Evolutionary conservation across 306 rosid genomes (phyloP), one percentile per base, ranked within the genome.

Genomic region (Clitoria ternatea): DNA sequence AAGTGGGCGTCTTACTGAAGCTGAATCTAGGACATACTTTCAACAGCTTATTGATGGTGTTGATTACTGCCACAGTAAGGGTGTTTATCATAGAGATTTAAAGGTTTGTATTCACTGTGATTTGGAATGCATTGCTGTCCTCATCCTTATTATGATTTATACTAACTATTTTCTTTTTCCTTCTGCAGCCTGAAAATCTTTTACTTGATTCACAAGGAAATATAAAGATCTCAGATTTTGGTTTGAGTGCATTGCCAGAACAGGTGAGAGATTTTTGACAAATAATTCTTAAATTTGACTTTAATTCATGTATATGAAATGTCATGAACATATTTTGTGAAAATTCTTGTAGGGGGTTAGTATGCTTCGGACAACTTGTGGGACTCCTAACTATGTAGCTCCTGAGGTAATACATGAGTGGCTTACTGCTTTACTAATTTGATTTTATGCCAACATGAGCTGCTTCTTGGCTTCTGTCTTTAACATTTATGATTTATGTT

Each of bases 371-470:
- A 92, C 97, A 59, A 89, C 97, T 20, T 92, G 97, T 56, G 97
- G 97, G 47, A 92, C 96, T 78, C 97, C 97, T 24, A 89, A 92
- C 65, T 92, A 92, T 77, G 97, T 92, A 54, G 97, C 97, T 55
- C 94, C 97, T 39, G 96, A 92, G 93, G 96, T 92, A 86, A 27
- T 69, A 61, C 26, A 29, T 66, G 19, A 7, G 29, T 45, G 9
- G 33, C 80, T 43, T 15, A 29, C 37, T 77, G 66, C 61, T 45
- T 53, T 60, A 10, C 78, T 66, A 45, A 47, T 63, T 73, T 68
- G 65, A 19, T 17, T 74, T 33, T 37, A 32, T 69, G 59, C 48
- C 40, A 71, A 36, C 66, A 53, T 42, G 18, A 3, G 62, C 67
- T 74, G n/a, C 35, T 27, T 15, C 44, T 1, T 32, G 37, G 45